phyloP scores from a whole-genome alignment of 306 rosid species.

The Boehmeria nivea region DNA sequence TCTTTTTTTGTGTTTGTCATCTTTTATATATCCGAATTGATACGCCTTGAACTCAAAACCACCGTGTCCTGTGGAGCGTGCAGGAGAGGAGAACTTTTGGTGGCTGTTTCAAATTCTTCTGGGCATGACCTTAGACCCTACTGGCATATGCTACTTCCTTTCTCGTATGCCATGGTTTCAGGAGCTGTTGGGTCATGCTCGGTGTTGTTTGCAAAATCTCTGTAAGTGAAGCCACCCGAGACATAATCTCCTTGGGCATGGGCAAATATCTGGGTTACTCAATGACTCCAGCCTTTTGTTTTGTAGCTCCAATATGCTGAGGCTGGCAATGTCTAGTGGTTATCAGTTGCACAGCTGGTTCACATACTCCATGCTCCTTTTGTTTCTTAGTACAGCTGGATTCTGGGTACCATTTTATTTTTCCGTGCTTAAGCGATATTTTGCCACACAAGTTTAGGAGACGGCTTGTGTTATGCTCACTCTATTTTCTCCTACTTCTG shows the following conservation, averaged over 20 bases:
- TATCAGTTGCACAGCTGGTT: conserved; percentile 96
- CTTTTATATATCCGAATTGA: background rate
- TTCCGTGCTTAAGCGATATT: background rate
- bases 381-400: conserved; percentile 96
- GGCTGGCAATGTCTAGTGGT: conserved; percentile 80
- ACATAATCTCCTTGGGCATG: conserved; percentile 11
- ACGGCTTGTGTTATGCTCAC: background rate
- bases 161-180: conserved; percentile 94
- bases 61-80: conserved; percentile 11
- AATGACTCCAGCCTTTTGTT: conserved; percentile 21
- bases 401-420: conserved; percentile 71
- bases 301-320: conserved; percentile 79
- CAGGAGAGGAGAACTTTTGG: conserved; percentile 82
- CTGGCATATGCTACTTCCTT: conserved; percentile 87
- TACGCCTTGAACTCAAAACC: too few species aligned
- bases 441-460: too few species aligned
- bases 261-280: too few species aligned
- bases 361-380: conserved; percentile 85
- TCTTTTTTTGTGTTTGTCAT: conserved; percentile 6
- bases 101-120: conserved; percentile 34
- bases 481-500: conserved; percentile 19
- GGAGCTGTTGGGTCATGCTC: conserved; percentile 99
- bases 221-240: conserved; percentile 54
- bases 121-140: conserved; percentile 81
- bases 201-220: conserved; percentile 95